Evolutionary conservation across 805 yeast genomes (phyloP).

Genomic region (Teunomyces aglyptinius): DNA sequence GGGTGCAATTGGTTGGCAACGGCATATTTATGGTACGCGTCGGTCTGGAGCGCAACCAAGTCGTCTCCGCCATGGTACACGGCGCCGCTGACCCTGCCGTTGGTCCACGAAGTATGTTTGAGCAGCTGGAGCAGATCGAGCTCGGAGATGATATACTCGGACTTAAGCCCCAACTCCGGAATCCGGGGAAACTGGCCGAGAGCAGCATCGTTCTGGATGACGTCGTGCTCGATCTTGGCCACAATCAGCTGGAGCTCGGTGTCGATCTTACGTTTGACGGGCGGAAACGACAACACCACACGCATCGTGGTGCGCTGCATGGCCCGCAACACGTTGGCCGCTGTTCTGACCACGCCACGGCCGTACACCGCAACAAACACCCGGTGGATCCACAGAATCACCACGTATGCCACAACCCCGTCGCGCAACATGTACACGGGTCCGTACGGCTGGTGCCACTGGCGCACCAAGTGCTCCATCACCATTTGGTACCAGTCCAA

Average conservation of each 20-base stretch:
- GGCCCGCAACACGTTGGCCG: not conserved
- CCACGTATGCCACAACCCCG: conserved; percentile 15
- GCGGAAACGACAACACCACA: conserved; percentile 44
- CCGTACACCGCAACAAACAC: conserved; percentile 15
- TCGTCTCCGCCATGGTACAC: conserved; percentile 95
- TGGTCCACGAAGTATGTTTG: conserved; percentile 76
- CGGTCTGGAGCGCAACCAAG: conserved; percentile 67
- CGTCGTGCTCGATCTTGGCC: conserved; percentile 49
- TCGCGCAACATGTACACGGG: conserved; percentile 17
- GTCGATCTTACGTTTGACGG: conserved; percentile 55
- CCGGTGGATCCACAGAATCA: conserved; percentile 11
- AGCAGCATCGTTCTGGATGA: conserved; percentile 54
- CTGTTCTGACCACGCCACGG: conserved; percentile 14
- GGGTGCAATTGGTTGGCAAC: conserved; percentile 96
- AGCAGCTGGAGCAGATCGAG: conserved; percentile 50
- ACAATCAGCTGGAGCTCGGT: conserved; percentile 53
- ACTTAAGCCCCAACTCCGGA: conserved; percentile 60
- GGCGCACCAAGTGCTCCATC: not conserved
- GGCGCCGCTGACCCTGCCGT: conserved; percentile 89
- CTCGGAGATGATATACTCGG: conserved; percentile 45
- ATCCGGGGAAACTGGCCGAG: conserved; percentile 46
- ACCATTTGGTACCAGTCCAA: too few species aligned
- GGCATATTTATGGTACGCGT: conserved; percentile 72
- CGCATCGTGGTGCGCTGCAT: conserved; percentile 9
- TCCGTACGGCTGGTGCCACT: not conserved